Base-by-base conservation (phyloP, 2,329 filamentous ascomycete species). In the Lojkania enalia region DNA sequence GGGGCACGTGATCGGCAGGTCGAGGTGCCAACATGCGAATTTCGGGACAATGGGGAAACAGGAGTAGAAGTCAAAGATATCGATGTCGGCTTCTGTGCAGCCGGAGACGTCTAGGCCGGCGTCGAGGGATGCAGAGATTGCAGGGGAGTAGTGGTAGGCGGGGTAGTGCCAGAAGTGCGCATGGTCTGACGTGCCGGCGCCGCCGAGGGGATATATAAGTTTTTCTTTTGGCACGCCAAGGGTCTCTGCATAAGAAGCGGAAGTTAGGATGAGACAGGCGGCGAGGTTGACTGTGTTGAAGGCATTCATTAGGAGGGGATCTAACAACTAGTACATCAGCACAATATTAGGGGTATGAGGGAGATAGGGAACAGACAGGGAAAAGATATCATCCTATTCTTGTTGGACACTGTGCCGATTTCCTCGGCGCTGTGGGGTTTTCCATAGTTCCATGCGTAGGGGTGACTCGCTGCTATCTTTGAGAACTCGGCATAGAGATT, bases 41-140 rank as follows among this genome's bases (percentile, higher is more conserved):
- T 87, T 87, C 0, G 84, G 84, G 0, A 87, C 83, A 20, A 87
- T 84, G 0, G 84, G 84, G 48, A 87, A 87, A 55, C 84, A 87
- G 0, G 81, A 83, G 68, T 87, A 87, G 44, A 87, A 78, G 51
- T 86, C 83, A 51, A 76, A 80, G 2, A 83, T 60, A 35, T 85
- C 82, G 16, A 87, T 77, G 1, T 85, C 74, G 0, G 74, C 63
- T 15, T 72, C 72, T 0, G 37, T 63, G 0, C 84, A 55, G 0
- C 72, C 70, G 0, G 80, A 81, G 0, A 72, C 58, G 5, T 70
- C 46, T 0, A 87, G 61, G 0, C 75, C 77, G 1, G 76, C 71
- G 46, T 84, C 78, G 1, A 87, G 67, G 0, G 82, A 81, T 15
- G 72, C 71, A 0, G 78, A 77, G 15, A 87, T 81, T 0, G 80